phyloP scores from a whole-genome alignment of 1,139 yeast species.

The Yamadazyma siamensis region DNA sequence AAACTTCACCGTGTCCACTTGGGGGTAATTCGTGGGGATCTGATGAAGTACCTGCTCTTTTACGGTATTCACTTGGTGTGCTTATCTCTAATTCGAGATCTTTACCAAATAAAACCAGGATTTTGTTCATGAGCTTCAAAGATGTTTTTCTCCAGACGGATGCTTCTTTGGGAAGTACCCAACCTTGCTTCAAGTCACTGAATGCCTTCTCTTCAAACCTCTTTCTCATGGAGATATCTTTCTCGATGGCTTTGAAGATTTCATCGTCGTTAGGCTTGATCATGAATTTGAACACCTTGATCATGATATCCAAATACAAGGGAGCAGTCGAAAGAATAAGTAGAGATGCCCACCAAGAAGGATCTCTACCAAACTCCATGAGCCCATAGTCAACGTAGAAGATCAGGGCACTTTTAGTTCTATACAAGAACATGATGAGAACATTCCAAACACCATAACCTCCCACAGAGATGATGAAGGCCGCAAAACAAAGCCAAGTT shows the following conservation, averaged over 20 bases:
- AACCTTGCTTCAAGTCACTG: constrained; percentile 72
- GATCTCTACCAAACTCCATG: constrained; percentile 71
- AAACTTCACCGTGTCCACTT: constrained; percentile 42
- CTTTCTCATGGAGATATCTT: constrained; percentile 61
- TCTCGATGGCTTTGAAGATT: constrained; percentile 72
- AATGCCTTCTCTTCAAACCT: constrained; percentile 72
- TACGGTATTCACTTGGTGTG: constrained; percentile 35
- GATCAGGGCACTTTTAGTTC: constrained; percentile 54
- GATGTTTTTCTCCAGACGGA: constrained; percentile 18
- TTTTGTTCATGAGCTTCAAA: constrained; percentile 4
- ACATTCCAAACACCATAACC: constrained; percentile 92
- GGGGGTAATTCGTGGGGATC: constrained; percentile 47
- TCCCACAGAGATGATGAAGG: constrained; percentile 69
- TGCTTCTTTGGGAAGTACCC: constrained; percentile 60
- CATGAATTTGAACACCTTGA: constrained; percentile 55
- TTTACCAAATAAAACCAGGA: constrained; percentile 7
- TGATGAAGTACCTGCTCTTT: constrained; percentile 51
- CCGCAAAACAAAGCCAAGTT: constrained; percentile 67
- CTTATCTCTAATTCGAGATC: constrained; percentile 10
- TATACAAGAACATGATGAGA: constrained; percentile 66
- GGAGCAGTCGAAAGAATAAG: constrained; percentile 56
- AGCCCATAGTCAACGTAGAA: constrained; percentile 75
- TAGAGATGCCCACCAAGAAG: constrained; percentile 82
- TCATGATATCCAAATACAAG: constrained; percentile 59
- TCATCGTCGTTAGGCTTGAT: constrained; percentile 74